Evolutionary conservation across 2,329 filamentous ascomycete species (phyloP).

Genomic region (Dendrostoma leiphaemia): DNA sequence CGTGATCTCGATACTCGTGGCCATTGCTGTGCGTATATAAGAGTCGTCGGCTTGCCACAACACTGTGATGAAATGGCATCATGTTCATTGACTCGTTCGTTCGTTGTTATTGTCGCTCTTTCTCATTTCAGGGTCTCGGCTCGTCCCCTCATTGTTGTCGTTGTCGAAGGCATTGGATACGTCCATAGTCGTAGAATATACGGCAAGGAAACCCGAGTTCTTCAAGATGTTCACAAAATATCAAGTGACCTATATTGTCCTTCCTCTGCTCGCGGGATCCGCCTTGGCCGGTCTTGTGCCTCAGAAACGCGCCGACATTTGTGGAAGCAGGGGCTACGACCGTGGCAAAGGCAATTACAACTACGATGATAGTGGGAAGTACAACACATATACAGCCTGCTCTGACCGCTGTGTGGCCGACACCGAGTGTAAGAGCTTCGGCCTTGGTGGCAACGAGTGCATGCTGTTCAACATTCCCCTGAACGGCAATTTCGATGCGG

Average conservation of each 20-base stretch:
- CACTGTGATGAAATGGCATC: no score
- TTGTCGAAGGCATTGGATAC: no score
- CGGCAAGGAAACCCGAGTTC: no score
- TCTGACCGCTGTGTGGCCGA: neutral
- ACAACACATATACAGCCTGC: conserved; percentile 2
- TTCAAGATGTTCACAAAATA: neutral
- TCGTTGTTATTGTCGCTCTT: no score
- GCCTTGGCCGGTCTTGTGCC: neutral
- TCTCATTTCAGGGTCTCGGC: no score
- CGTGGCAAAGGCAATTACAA: conserved; percentile 7
- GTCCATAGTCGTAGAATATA: no score
- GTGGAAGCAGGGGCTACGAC: conserved; percentile 4
- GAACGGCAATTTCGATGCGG: conserved; percentile 8
- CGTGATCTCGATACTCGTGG: no score
- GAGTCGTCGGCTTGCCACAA: no score
- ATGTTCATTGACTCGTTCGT: no score
- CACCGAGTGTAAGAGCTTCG: conserved; percentile 11
- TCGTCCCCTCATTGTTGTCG: no score
- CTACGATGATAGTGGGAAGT: neutral
- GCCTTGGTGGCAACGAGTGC: neutral
- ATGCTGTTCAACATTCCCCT: conserved; percentile 9
- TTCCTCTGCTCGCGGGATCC: neutral
- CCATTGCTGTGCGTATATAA: no score
- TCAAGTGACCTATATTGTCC: neutral
- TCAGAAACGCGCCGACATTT: conserved; percentile 9